Evolutionary conservation across 192 early-diverging fungal species (phyloP), one percentile per base, ranked within the genome.

Genomic region (Rhizoclosmatium sp.): DNA sequence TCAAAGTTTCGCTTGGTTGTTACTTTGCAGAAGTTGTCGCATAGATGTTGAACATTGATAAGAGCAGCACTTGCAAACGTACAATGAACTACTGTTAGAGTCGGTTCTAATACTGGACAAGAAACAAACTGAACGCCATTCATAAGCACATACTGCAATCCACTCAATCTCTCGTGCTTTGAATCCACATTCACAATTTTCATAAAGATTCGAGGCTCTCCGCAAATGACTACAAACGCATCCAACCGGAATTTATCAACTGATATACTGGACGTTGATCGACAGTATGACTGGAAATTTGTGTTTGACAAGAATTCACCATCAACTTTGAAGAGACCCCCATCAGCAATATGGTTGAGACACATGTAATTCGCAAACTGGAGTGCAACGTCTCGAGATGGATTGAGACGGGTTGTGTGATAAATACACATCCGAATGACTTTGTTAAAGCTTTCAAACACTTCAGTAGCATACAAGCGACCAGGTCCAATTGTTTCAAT

Each of bases 371-470:
- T 16, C 5, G 51, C 51, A 54, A 64, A 64, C 7, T 2, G 16
- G 16, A 64, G 10, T 64, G 61, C 61, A 64, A 64, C 61, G 23
- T 64, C 61, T 64, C 23, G 10, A 0, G 61, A 64, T 64, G 61
- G 9, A 3, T 56, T 69, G 12, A 19, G 67, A 4, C 70, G 70
- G 56, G 59, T 72, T 49, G 70, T 56, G 51, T 72, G 70, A 12
- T n/a, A 31, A 56, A 72, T 59, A 10, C 59, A 19, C 5, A 10
- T 64, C 7, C 73, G 19, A 2, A 65, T 64, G 23, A 64, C n/a
- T 44, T 60, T 60, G 49, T 75, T 75, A 7, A 42, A 60, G 51
- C 56, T 60, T 47, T 75, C 61, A 64, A 47, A 64, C 42, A 23
- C 41, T 46, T 75, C 73, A 62, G 73, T 65, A 10, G 73, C 73